Conservation (phyloP, 768 basidiomycete species). For the Lentinula sp. region DNA sequence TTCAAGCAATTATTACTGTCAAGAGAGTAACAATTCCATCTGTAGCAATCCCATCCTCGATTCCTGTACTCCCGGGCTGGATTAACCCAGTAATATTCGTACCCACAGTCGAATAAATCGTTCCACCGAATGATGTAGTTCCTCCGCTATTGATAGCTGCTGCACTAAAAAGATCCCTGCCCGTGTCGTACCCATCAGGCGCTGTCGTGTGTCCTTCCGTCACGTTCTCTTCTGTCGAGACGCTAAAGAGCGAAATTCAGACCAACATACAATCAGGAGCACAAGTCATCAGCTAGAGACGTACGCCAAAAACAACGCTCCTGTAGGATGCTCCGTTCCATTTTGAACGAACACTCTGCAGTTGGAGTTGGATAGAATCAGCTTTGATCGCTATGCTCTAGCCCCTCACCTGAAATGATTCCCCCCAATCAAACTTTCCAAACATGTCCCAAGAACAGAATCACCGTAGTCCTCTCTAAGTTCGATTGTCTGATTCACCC, state of each 20-base stretch:
- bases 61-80: slow-evolving; percentile 26
- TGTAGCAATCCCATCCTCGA: slow-evolving; percentile 41
- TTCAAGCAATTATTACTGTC: slow-evolving; percentile 31
- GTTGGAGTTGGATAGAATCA: too few relatives aligned
- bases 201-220: slow-evolving; percentile 40
- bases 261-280: slow-evolving; percentile 35
- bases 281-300: slow-evolving; percentile 31
- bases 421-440: slow-evolving; percentile 74
- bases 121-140: slow-evolving; percentile 19
- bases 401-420: slow-evolving; percentile 63
- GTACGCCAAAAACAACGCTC: slow-evolving; percentile 58
- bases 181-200: slow-evolving; percentile 45
- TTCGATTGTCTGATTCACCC: slow-evolving; percentile 45
- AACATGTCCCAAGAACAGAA: slow-evolving; percentile 57
- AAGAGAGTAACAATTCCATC: slow-evolving; percentile 38
- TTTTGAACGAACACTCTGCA: slow-evolving; percentile 17
- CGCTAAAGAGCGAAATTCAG: not conserved
- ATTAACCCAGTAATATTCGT: slow-evolving; percentile 34
- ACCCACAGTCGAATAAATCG: slow-evolving; percentile 27
- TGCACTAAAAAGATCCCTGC: slow-evolving; percentile 12
- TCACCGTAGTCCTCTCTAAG: slow-evolving; percentile 75
- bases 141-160: slow-evolving; percentile 9
- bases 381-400: not conserved
- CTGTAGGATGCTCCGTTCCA: slow-evolving; percentile 37
- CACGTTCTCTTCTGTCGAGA: slow-evolving; percentile 19